Conservation (phyloP, 1,284 basidiomycete species). For the Ganoderma resinaceum region DNA sequence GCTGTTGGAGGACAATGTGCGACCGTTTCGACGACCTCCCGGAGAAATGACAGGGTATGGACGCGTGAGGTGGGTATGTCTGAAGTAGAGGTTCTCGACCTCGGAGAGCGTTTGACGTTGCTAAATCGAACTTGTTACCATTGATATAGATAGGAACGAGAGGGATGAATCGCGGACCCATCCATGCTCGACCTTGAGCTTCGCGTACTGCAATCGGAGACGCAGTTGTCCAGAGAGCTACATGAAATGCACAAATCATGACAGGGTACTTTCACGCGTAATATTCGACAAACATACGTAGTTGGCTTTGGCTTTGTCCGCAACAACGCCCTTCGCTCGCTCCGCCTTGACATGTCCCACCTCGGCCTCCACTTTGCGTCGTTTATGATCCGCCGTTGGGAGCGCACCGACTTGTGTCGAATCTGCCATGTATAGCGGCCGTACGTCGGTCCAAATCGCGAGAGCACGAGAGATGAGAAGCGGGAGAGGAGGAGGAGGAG, state of each 20-base stretch:
- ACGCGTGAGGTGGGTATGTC: conserved; percentile 57
- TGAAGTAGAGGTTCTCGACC: conserved; percentile 81
- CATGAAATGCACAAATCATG: background rate
- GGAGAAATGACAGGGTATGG: conserved; percentile 33
- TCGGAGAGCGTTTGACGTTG: conserved; percentile 79
- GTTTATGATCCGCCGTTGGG: conserved; percentile 15
- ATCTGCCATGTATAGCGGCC: conserved; percentile 8
- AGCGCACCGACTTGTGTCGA: conserved; percentile 3
- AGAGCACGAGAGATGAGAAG: background rate
- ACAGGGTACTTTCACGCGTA: background rate
- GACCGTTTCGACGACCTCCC: conserved; percentile 26
- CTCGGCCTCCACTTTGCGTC: conserved; percentile 25
- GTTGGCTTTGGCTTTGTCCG: conserved; percentile 65
- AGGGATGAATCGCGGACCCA: conserved; percentile 58
- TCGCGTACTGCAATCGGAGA: conserved; percentile 77
- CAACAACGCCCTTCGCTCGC: conserved; percentile 11
- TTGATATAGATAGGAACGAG: background rate
- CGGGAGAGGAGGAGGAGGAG: background rate
- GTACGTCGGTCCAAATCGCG: background rate
- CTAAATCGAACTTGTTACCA: conserved; percentile 42
- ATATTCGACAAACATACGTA: conserved; percentile 53
- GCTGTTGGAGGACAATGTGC: conserved; percentile 13
- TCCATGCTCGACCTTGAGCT: conserved; percentile 80
- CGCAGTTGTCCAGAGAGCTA: conserved; percentile 79
- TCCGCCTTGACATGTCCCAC: conserved; percentile 17